Conservation (phyloP, 306 rosid species). For the Cucurbita moschata region DNA sequence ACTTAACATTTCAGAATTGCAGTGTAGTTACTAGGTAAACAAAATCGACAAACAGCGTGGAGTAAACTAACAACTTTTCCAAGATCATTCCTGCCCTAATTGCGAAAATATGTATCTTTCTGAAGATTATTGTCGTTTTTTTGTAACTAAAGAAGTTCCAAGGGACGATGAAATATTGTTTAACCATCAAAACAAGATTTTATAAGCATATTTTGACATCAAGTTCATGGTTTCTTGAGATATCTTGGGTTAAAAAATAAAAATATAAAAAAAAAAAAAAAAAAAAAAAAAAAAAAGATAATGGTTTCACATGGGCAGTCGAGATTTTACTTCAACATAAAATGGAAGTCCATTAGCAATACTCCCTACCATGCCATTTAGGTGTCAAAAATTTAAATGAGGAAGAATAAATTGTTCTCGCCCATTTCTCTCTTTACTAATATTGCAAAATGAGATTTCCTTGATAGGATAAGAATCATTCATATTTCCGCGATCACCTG, state of each 20-base stretch:
- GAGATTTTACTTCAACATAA: too few relatives aligned
- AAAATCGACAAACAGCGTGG: neutral
- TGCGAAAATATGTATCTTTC: neutral
- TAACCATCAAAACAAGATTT: neutral
- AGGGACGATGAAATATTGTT: neutral
- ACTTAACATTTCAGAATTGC: neutral
- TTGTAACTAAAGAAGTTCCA: neutral
- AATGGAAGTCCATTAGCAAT: too few relatives aligned
- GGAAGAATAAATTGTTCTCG: too few relatives aligned
- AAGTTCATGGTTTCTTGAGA: neutral
- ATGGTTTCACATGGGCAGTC: too few relatives aligned
- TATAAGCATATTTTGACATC: neutral
- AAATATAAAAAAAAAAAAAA: too few relatives aligned
- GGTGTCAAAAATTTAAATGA: too few relatives aligned
- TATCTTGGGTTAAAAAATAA: neutral
- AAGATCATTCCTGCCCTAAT: neutral
- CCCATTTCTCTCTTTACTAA: too few relatives aligned
- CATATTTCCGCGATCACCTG: too few relatives aligned
- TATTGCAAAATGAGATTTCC: too few relatives aligned
- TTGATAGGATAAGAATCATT: too few relatives aligned
- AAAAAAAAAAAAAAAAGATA: too few relatives aligned
- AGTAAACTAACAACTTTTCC: neutral
- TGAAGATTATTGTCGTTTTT: neutral
- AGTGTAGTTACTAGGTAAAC: neutral
- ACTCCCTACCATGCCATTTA: too few relatives aligned